Base-by-base conservation (phyloP, 495 filamentous ascomycete genomes). In the Aspergillus incahuasiensis region DNA sequence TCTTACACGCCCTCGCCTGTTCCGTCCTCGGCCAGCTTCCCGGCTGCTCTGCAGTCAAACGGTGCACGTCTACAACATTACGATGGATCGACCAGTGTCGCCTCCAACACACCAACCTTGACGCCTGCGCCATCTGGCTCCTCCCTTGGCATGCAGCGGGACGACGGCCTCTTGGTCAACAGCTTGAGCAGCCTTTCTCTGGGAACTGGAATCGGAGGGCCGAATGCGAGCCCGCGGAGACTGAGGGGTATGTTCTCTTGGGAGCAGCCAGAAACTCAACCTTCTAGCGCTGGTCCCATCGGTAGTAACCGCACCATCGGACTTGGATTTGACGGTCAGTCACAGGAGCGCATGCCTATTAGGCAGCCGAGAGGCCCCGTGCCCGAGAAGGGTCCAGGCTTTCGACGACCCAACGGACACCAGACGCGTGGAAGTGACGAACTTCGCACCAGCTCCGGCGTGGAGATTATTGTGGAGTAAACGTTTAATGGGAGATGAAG, bases 1-100 rank as follows among this genome's bases (percentile, higher is more conserved):
- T 94, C 92, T 2, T 95, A 92, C 71, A 96, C 92, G 8, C 94
- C 94, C 13, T 97, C 92, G 54, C 92, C 94, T 5, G 92, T 88
- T 16, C 87, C 89, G 3, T 96, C 94, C 4, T 87, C 88, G 12
- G 88, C 87, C 18, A 92, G 89, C 77, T 92, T 94, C 68, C 88
- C 89, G n/a, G 82, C 83, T 38, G 78, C 81, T 30, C 73, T 90
- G 46, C 79, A 80, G 63, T 79, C 83, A 56, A 86, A 86, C 64
- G 76, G 83, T 21, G 76, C 83, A 39, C 79, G 88, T 24, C 85
- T 85, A 55, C 81, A 85, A 67, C 75, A 76, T 55, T 82, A 82
- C 57, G 83, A 85, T 61, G 79, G 78, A 49, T 70, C 77, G 16
- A 73, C 75, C 38, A 86, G 79, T 59, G 80, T 75, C 19, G 79